phyloP scores from a whole-genome alignment of 1,284 basidiomycete species.

The Marasmius tenuissimus region DNA sequence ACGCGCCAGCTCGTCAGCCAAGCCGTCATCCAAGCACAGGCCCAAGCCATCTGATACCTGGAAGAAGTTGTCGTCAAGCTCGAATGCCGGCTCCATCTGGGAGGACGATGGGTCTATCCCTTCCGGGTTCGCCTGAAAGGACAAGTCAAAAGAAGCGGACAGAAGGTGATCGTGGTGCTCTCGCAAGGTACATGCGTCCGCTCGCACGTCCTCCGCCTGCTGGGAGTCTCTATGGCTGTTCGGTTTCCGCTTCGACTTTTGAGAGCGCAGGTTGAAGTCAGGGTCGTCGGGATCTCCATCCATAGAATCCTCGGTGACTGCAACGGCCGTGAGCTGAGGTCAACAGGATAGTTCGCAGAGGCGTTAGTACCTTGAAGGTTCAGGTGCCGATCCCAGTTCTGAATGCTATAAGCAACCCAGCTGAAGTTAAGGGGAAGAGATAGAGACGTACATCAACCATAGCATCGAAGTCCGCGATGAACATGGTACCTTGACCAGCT shows the following conservation, averaged over 20 bases:
- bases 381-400: conserved; percentile 69
- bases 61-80: conserved; percentile 54
- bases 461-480: conserved; percentile 65
- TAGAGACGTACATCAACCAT: conserved; percentile 56
- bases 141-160: conserved; percentile 62
- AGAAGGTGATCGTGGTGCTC: conserved; percentile 70
- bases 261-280: conserved; percentile 44
- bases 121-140: conserved; percentile 42
- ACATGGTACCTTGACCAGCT: conserved; percentile 50
- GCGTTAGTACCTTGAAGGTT: conserved; percentile 36
- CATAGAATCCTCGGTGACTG: conserved; percentile 13
- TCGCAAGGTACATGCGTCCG: conserved; percentile 59
- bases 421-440: neutral
- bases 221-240: conserved; percentile 31
- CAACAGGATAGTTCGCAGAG: neutral
- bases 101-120: conserved; percentile 53
- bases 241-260: conserved; percentile 24
- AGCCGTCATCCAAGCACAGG: conserved; percentile 54
- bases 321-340: neutral
- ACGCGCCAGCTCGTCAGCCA: conserved; percentile 68
- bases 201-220: conserved; percentile 44
- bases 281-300: conserved; percentile 41
- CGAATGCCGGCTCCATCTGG: conserved; percentile 49
- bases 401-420: neutral
- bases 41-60: conserved; percentile 53